These are phyloP conservation scores for Pyrus hybrid DNA, from an alignment of 331 rosid genomes.

Conservation along the genomic window DNA sequence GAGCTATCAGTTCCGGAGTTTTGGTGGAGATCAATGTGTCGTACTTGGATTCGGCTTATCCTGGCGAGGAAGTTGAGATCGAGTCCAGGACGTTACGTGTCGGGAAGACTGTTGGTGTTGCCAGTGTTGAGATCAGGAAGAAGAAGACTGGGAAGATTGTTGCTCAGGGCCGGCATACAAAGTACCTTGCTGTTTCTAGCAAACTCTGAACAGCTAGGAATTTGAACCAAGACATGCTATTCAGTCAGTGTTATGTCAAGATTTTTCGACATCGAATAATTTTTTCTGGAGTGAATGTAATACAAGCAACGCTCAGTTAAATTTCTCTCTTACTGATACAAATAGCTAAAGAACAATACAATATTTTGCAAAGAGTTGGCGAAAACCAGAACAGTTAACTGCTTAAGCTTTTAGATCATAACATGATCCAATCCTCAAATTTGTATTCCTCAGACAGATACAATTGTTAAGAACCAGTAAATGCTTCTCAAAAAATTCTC, in stretches of 20 bases:
- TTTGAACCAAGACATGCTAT: neutral
- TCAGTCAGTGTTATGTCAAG: neutral
- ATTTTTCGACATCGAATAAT: neutral
- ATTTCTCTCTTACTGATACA: neutral
- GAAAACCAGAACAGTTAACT: neutral
- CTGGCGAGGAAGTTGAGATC: constrained; percentile 74
- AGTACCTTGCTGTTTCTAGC: constrained; percentile 51
- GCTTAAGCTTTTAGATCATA: neutral
- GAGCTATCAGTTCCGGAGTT: constrained; percentile 47
- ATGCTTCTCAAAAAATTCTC: too few species aligned
- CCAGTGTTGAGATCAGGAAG: constrained; percentile 69
- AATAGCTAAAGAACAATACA: neutral
- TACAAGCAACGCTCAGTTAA: neutral
- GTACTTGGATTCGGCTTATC: constrained; percentile 74
- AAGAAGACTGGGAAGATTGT: constrained; percentile 64
- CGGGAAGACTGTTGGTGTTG: constrained; percentile 57
- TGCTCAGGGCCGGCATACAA: constrained; percentile 87
- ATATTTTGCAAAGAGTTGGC: neutral
- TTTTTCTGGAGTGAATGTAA: neutral
- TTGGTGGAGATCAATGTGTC: constrained; percentile 77
- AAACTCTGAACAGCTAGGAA: constrained; percentile 38
- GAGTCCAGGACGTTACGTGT: constrained; percentile 58
- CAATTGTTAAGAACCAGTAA: too few species aligned
- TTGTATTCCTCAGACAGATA: too few species aligned
- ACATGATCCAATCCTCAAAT: neutral